phyloP scores from a whole-genome alignment of 345 rosid species.

The Pugionium cornutum region DNA sequence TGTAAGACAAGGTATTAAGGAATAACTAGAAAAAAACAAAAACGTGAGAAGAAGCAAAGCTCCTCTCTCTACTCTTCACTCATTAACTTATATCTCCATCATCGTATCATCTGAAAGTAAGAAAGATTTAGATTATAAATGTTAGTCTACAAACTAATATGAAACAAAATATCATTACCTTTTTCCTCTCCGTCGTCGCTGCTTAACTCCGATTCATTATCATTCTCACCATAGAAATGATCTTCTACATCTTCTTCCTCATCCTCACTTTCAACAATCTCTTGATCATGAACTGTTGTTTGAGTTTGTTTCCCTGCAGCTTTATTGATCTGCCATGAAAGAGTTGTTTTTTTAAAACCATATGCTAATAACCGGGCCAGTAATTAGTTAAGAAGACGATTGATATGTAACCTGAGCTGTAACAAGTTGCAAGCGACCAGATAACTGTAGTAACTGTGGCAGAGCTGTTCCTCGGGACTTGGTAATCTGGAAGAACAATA shows the following conservation, averaged over 20 bases:
- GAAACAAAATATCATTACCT: slow-evolving; percentile 12
- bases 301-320: slow-evolving; percentile 48
- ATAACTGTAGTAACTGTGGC: slow-evolving; percentile 69
- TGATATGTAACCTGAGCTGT: slow-evolving; percentile 63
- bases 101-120: slow-evolving; percentile 37
- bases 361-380: not conserved
- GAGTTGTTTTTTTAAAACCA: not conserved
- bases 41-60: slow-evolving; percentile 5
- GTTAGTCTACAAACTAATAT: not conserved
- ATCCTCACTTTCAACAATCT: slow-evolving; percentile 54
- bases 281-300: slow-evolving; percentile 34
- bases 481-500: slow-evolving; percentile 50
- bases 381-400: slow-evolving; percentile 2
- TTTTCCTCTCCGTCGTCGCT: slow-evolving; percentile 54
- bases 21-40: not conserved
- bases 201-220: slow-evolving; percentile 72
- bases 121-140: slow-evolving; percentile 15
- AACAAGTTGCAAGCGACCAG: slow-evolving; percentile 83
- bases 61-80: slow-evolving; percentile 15
- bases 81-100: slow-evolving; percentile 29
- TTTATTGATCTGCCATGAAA: slow-evolving; percentile 60
- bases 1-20: not conserved
- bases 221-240: slow-evolving; percentile 56
- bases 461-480: slow-evolving; percentile 58
- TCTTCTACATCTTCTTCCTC: slow-evolving; percentile 70